Evolutionary conservation across 2,329 filamentous ascomycete species (phyloP), one percentile per base, ranked within the genome.

Genomic region (Cordyceps fumosorosea): DNA sequence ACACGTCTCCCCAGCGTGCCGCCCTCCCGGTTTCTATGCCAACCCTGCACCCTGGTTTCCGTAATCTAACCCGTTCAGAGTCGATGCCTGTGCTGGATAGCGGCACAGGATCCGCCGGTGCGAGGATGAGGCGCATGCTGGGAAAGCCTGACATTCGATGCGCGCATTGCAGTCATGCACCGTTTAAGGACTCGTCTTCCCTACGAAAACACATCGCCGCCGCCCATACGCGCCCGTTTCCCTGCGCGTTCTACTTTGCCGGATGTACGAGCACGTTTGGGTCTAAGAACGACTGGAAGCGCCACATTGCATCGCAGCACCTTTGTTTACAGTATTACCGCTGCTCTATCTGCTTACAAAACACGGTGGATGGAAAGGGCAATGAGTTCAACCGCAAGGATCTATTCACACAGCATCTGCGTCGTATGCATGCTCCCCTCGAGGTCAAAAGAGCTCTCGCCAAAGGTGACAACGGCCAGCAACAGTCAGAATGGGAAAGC

Each of bases 261-360:
- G 91, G 90, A 20, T 99, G 93, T 73, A 78, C 76, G 0, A 92
- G 91, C 67, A 90, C 87, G 0, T 97, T 98, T 72, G 87, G 88
- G 1, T 93, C 90, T 18, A 98, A 97, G 76, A 97, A 98, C 70
- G 93, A 98, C 74, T 99, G 93, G 93, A 98, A 98, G 75, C 85
- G 93, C 3, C 95, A 99, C 71, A 91, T 97, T 71, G 84, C 87
- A 18, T 96, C 91, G 0, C 91, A 97, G 68, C 95, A 99, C 75
- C 82, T 99, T 24, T 88, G 85, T 66, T 72, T 88, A 20, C 82
- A 83, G 55, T 88, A 83, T 66, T 88, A 88, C 67, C 81, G 85
- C 22, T 88, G 85, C 66, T 87, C 85, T 0, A 77, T 81, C 2
- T 88, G 85, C 63, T 81, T 84, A 0, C 78, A 81, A 63, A 80